Conservation (phyloP, 495 filamentous ascomycete species). For the Penicillium riverlandense region DNA sequence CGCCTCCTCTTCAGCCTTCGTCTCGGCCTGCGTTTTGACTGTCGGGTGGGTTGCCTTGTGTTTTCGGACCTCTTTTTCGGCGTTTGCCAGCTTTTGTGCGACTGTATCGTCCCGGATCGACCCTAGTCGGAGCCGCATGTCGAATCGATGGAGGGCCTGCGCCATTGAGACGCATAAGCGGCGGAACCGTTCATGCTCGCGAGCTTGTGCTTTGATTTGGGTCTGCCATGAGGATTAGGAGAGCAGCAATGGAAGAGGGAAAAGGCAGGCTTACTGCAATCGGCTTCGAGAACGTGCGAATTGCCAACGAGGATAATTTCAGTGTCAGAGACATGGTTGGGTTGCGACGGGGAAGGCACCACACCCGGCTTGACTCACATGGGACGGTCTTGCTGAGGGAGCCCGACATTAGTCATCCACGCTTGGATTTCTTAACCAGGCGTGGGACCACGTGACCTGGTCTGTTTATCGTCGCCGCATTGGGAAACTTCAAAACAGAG, state of each 20-base stretch:
- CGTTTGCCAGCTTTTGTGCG: slow-evolving; percentile 44
- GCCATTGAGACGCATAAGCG: slow-evolving; percentile 65
- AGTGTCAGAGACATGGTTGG: slow-evolving; percentile 49
- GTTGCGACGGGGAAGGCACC: neutral
- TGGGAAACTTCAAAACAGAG: slow-evolving; percentile 30
- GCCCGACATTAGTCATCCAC: too few species aligned
- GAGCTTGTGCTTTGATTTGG: slow-evolving; percentile 87
- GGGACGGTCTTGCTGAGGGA: too few species aligned
- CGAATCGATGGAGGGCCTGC: slow-evolving; percentile 80
- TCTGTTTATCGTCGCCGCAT: slow-evolving; percentile 40
- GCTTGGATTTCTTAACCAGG: too few species aligned
- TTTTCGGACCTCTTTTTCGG: slow-evolving; percentile 41
- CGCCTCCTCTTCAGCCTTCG: slow-evolving; percentile 53
- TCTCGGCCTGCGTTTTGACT: slow-evolving; percentile 71
- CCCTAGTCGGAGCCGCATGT: slow-evolving; percentile 87
- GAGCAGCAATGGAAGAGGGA: slow-evolving; percentile 34
- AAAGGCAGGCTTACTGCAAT: slow-evolving; percentile 50
- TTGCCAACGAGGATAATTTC: slow-evolving; percentile 60
- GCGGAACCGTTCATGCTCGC: slow-evolving; percentile 89
- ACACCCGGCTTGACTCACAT: neutral
- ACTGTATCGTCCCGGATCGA: slow-evolving; percentile 71
- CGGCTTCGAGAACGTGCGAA: slow-evolving; percentile 66
- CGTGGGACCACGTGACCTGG: too few species aligned
- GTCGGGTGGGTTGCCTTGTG: slow-evolving; percentile 68
- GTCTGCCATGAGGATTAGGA: slow-evolving; percentile 53